Conservation (phyloP, 2,329 filamentous ascomycete species). For the Fusarium sp. region DNA sequence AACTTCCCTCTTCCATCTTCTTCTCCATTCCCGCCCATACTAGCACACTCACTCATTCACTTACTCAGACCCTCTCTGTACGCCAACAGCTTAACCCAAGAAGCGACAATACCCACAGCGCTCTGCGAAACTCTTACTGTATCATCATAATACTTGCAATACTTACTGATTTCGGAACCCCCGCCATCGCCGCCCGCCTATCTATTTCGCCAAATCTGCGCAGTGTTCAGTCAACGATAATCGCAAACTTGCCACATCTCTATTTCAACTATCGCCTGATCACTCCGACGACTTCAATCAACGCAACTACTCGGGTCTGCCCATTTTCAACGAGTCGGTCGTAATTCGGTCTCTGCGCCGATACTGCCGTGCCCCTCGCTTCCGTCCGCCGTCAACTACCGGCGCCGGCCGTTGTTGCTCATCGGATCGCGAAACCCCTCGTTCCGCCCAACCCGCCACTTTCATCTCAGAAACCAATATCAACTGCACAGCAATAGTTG, state of each 20-base stretch:
- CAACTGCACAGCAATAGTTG: slow-evolving; percentile 7
- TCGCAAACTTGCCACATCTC: slow-evolving; percentile 13
- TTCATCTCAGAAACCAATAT: slow-evolving; percentile 4
- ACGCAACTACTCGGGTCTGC: neutral
- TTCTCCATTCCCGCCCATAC: slow-evolving; percentile 5
- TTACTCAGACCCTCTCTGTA: neutral
- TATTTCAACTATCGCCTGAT: slow-evolving; percentile 6
- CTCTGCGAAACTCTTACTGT: slow-evolving; percentile 17
- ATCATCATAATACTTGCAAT: slow-evolving; percentile 20
- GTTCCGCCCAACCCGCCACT: slow-evolving; percentile 23
- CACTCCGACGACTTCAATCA: neutral
- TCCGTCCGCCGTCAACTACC: slow-evolving; percentile 29
- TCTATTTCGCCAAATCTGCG: slow-evolving; percentile 20
- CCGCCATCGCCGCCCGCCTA: slow-evolving; percentile 27
- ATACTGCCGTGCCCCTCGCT: slow-evolving; percentile 34
- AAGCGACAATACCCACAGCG: slow-evolving; percentile 8
- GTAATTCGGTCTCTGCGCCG: slow-evolving; percentile 30
- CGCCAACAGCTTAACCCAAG: neutral
- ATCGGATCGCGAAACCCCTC: slow-evolving; percentile 32
- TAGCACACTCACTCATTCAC: neutral
- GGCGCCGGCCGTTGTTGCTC: slow-evolving; percentile 34
- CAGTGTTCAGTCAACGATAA: slow-evolving; percentile 14
- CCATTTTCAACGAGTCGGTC: slow-evolving; percentile 15
- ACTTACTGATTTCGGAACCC: slow-evolving; percentile 25
- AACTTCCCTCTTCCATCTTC: slow-evolving; percentile 28